These are phyloP conservation scores for Rehmannia glutinosa DNA, from an alignment of 257 asterid species.

Conservation along the genomic window DNA sequence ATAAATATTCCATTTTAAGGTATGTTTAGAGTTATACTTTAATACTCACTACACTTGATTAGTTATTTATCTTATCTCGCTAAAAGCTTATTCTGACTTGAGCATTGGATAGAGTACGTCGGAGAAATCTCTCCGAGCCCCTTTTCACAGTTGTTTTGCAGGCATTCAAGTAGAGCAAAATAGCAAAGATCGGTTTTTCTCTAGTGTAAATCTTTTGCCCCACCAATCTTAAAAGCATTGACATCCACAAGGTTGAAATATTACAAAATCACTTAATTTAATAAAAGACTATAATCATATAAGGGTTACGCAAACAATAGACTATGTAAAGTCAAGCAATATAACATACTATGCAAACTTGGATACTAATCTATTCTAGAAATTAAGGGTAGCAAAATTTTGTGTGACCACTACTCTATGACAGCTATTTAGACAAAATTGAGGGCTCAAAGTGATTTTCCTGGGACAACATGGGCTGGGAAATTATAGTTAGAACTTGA, in stretches of 20 bases:
- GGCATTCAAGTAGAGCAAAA: too few species aligned
- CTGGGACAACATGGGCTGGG: slow-evolving; percentile 5
- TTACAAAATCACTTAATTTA: neutral
- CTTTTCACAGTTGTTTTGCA: too few species aligned
- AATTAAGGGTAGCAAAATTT: too few species aligned
- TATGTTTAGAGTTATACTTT: too few species aligned
- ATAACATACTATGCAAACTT: neutral
- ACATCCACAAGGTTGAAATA: neutral
- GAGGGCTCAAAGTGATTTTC: neutral
- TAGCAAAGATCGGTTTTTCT: too few species aligned
- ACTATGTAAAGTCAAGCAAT: neutral
- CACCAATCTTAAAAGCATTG: neutral
- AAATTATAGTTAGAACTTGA: slow-evolving; percentile 29
- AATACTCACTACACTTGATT: too few species aligned
- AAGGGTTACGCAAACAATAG: neutral
- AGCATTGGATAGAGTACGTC: too few species aligned
- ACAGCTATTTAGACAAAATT: neutral
- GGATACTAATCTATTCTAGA: neutral
- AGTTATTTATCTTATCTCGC: too few species aligned
- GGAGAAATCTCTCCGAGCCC: too few species aligned
- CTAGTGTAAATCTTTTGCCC: too few species aligned
- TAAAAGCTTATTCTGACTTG: too few species aligned
- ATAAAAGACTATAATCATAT: neutral
- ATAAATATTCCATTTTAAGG: too few species aligned
- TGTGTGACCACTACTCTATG: neutral